Conservation (phyloP, 148 eudicot genomes). For the Heliamphora exappendiculata region DNA sequence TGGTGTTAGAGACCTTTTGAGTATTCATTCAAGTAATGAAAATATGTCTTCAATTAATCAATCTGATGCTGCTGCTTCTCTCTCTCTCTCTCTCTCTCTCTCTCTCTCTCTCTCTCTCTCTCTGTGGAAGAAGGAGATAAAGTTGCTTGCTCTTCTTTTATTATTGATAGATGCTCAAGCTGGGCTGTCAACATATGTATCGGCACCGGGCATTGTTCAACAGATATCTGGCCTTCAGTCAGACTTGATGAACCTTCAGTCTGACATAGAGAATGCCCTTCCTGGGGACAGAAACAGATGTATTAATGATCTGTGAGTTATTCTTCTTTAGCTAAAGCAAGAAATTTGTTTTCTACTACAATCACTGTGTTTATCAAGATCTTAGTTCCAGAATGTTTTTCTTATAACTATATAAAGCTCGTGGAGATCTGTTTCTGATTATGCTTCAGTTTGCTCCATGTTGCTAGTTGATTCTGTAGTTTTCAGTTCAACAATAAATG, state of each 20-base stretch:
- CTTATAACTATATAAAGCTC: neutral
- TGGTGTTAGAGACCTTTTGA: slow-evolving; percentile 92
- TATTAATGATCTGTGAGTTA: slow-evolving; percentile 88
- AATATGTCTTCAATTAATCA: too few species aligned
- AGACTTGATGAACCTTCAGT: slow-evolving; percentile 74
- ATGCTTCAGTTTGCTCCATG: neutral
- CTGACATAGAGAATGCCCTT: slow-evolving; percentile 87
- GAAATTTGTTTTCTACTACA: neutral
- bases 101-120: too few species aligned
- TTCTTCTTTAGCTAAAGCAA: neutral
- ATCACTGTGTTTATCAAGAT: neutral
- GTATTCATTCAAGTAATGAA: slow-evolving; percentile 84
- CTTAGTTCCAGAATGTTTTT: neutral
- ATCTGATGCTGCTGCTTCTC: too few species aligned
- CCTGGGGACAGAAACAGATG: slow-evolving; percentile 87
- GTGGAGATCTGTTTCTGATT: too few species aligned
- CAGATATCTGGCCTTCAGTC: slow-evolving; percentile 84
- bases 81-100: too few species aligned
- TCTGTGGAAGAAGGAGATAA: neutral
- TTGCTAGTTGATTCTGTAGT: neutral
- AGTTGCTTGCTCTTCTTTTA: slow-evolving; percentile 13
- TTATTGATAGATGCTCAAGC: slow-evolving; percentile 71
- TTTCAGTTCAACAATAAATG: neutral
- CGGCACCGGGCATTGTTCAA: slow-evolving; percentile 92
- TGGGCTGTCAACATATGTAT: slow-evolving; percentile 75